These are phyloP conservation scores for Aspergillus sp. DNA, from an alignment of 2,329 filamentous ascomycete genomes.

Conservation along the genomic window DNA sequence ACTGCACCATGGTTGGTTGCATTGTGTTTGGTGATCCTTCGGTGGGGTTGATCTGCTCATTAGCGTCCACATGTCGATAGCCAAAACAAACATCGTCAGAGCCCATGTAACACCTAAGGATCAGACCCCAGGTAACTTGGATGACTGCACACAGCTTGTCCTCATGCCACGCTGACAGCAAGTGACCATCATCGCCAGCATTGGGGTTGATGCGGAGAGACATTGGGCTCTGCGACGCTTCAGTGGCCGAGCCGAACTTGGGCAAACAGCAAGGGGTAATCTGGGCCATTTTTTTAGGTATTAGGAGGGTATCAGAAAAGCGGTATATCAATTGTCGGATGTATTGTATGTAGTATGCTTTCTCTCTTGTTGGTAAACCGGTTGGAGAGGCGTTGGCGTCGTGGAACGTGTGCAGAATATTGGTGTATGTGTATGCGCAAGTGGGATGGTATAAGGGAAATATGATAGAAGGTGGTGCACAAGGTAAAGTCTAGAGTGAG, in stretches of 20 bases:
- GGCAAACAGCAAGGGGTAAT: constrained; percentile 35
- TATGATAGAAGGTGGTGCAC: no score
- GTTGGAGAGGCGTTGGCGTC: no score
- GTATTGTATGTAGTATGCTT: no score
- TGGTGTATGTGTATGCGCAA: no score
- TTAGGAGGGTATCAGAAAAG: constrained; percentile 1
- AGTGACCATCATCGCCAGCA: constrained; percentile 27
- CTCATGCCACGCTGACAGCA: constrained; percentile 31
- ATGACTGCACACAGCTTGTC: constrained; percentile 28
- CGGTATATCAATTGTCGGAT: no score
- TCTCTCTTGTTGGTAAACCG: no score
- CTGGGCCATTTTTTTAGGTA: constrained; percentile 23
- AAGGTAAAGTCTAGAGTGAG: no score
- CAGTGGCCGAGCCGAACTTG: constrained; percentile 28
- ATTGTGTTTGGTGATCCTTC: constrained; percentile 12
- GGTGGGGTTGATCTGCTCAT: constrained; percentile 8
- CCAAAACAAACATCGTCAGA: constrained; percentile 51
- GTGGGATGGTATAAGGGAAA: no score
- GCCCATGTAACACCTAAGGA: constrained; percentile 46
- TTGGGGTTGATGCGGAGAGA: constrained; percentile 34
- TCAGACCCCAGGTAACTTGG: constrained; percentile 47
- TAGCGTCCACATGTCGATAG: constrained; percentile 32
- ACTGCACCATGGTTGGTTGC: constrained; percentile 21
- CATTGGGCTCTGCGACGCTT: constrained; percentile 32
- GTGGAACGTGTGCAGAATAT: no score